Percentiles rank a stretch among this genome's conserved stretches.
These are phyloP conservation scores for Podospora comata DNA, from an alignment of 495 filamentous ascomycete species.

Conservation along the genomic window DNA sequence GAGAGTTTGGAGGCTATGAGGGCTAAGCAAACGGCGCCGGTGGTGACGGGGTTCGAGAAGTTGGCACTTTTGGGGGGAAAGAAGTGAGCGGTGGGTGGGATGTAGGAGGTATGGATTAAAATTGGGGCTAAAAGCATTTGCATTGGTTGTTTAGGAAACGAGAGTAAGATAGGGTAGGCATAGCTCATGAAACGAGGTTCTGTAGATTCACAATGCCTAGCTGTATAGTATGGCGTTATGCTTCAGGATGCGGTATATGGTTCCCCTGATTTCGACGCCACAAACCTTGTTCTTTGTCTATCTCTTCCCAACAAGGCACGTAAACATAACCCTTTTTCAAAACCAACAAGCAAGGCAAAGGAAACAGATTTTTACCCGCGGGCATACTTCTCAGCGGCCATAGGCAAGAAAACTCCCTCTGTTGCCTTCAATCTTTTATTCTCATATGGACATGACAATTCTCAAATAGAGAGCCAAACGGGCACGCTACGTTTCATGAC, in stretches of 20 bases:
- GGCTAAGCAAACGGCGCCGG: conserved; percentile 44
- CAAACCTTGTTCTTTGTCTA: too few species aligned
- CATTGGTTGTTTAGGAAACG: background rate
- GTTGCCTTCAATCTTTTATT: too few species aligned
- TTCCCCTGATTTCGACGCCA: background rate
- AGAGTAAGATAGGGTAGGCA: background rate
- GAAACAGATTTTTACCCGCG: too few species aligned
- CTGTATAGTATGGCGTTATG: background rate
- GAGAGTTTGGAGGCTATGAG: conserved; percentile 49
- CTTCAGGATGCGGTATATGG: background rate
- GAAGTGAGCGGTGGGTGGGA: conserved; percentile 20
- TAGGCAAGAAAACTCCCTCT: too few species aligned
- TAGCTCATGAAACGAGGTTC: background rate
- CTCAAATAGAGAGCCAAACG: too few species aligned
- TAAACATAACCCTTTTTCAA: too few species aligned
- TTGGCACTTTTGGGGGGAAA: conserved; percentile 44
- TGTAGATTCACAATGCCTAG: background rate
- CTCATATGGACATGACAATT: too few species aligned
- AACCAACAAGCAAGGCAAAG: too few species aligned
- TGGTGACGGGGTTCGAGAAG: conserved; percentile 47
- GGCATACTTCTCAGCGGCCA: too few species aligned
- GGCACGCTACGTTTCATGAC: background rate
- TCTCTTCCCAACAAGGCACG: too few species aligned
- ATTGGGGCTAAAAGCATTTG: background rate
- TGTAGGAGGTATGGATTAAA: background rate